These are phyloP conservation scores for Kodamaea neixiangensis DNA, from an alignment of 805 yeast species.

Conservation along the genomic window DNA sequence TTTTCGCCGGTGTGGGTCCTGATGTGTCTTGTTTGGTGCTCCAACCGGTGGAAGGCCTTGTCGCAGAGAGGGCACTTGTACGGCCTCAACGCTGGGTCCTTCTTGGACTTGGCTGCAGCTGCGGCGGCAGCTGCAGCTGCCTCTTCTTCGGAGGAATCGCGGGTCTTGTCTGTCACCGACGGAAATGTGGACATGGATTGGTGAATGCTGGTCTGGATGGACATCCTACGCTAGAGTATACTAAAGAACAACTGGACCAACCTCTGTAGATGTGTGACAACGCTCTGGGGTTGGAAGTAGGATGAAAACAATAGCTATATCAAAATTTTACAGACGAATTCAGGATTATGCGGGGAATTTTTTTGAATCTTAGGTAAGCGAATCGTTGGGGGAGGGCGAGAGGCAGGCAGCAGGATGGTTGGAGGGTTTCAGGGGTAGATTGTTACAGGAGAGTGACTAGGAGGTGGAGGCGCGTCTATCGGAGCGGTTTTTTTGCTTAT, in stretches of 20 bases:
- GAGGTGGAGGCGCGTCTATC: too few relatives aligned
- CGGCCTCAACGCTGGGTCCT: constrained; percentile 50
- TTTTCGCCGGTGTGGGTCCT: constrained; percentile 93
- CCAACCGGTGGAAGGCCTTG: constrained; percentile 84
- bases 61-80: constrained; percentile 83
- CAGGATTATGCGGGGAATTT: too few relatives aligned
- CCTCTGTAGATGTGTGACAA: too few relatives aligned
- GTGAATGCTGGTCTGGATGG: neutral
- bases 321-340: too few relatives aligned
- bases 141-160: neutral
- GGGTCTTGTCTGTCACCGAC: neutral
- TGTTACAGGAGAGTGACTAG: too few relatives aligned
- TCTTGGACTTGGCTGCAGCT: constrained; percentile 6
- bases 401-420: too few relatives aligned
- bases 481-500: too few relatives aligned
- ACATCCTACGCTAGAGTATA: neutral
- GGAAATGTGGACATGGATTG: neutral
- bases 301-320: too few relatives aligned
- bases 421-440: too few relatives aligned
- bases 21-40: constrained; percentile 89
- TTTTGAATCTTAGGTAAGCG: too few relatives aligned
- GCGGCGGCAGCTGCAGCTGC: constrained; percentile 1
- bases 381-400: too few relatives aligned
- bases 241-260: neutral
- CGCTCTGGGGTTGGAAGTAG: too few relatives aligned